Evolutionary conservation across 768 basidiomycete species (phyloP), one percentile per base, ranked within the genome.

Genomic region (Phlebiopsis flavidoalba): DNA sequence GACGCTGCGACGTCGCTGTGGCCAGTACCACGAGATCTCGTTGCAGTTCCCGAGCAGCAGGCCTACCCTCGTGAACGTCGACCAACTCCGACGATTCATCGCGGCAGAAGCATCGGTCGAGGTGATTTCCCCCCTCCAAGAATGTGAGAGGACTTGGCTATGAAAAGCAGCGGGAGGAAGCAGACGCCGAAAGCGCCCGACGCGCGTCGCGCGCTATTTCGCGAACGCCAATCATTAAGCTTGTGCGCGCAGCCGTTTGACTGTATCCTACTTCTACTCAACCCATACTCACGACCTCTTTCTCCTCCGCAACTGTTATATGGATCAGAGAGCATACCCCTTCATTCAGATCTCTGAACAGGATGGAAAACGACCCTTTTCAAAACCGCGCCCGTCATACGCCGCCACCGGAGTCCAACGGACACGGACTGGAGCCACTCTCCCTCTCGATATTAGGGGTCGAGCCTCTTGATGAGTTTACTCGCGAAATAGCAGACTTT

Each of bases 381-480:
- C n/a, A n/a, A 26, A 80, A 80, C 63, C 76, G 77, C 59, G 65
- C 69, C 24, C 76, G 78, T 63, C 74, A 64, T 63, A 70, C 74
- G 35, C 66, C 70, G 21, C 69, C 75, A 21, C 66, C 73, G 46
- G 70, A 69, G 61, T 63, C 70, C 53, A 67, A 66, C 53, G 60
- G 62, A 22, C 53, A 51, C 26, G 51, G 8, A 1, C 59, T 31
- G 33, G 64, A 61, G 55, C 70, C 88, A 17, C 81, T 91, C 45
- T 88, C 88, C 1, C 77, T 87, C 46, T 91, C 89, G 15, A 92
- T 95, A 64, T 83, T 97, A 31, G 90, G 89, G 57, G 87, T 93
- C 53, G 94, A 95, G 70, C 94, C 94, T 1, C 76, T 93, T 33
- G 95, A 97, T 72, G 95, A 96, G 69, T 95, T 97, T 70, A 93